phyloP scores from a whole-genome alignment of 2,329 filamentous ascomycete genomes.

The Microcyclosporella mali region DNA sequence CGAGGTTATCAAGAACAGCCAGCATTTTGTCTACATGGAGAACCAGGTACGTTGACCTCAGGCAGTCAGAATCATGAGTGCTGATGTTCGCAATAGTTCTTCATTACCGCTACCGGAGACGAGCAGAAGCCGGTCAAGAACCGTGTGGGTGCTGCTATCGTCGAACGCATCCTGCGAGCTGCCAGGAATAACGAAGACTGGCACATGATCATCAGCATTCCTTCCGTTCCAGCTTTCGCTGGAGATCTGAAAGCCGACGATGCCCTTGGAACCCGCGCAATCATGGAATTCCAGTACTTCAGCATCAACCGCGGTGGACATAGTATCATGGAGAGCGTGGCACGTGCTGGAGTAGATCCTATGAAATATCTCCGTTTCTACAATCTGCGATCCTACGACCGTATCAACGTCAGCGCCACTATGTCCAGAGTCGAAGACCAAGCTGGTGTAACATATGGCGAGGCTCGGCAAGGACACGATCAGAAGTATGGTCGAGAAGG shows the following conservation, averaged over 20 bases:
- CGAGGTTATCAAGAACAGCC: slow-evolving; percentile 87
- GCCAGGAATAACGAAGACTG: slow-evolving; percentile 60
- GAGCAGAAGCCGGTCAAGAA: slow-evolving; percentile 68
- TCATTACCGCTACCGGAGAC: slow-evolving; percentile 72
- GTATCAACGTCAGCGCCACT: slow-evolving; percentile 64
- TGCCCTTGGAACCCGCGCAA: slow-evolving; percentile 69
- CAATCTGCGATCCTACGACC: slow-evolving; percentile 77
- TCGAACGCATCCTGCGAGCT: slow-evolving; percentile 68
- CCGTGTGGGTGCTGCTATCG: slow-evolving; percentile 71
- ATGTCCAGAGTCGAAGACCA: slow-evolving; percentile 56
- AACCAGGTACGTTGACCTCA: slow-evolving; percentile 35
- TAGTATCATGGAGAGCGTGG: slow-evolving; percentile 68
- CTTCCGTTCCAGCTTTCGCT: slow-evolving; percentile 74
- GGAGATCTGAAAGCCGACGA: slow-evolving; percentile 69
- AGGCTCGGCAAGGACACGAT: slow-evolving; percentile 55
- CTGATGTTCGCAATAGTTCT: slow-evolving; percentile 65
- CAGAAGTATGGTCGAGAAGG: slow-evolving; percentile 24
- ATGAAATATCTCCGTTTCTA: slow-evolving; percentile 74
- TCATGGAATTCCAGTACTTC: slow-evolving; percentile 83
- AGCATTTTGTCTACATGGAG: slow-evolving; percentile 94
- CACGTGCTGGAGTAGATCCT: slow-evolving; percentile 61
- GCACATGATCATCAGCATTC: slow-evolving; percentile 71
- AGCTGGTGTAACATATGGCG: slow-evolving; percentile 62
- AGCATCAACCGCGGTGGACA: slow-evolving; percentile 71
- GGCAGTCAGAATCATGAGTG: neutral